Evolutionary conservation across 495 filamentous ascomycete genomes (phyloP).

Genomic region (Parathielavia hyrcaniae): DNA sequence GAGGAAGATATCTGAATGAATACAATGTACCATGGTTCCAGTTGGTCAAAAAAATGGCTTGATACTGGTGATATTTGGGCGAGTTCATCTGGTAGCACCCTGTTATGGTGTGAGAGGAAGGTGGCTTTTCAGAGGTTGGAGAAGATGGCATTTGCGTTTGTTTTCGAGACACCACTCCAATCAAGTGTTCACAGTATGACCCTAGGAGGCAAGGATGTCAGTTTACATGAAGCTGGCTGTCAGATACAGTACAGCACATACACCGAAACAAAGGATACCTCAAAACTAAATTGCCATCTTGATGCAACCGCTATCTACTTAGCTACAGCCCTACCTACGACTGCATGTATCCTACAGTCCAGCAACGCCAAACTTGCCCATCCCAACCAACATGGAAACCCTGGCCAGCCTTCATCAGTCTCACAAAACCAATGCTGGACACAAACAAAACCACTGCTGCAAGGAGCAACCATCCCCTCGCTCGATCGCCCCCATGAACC

Average conservation of each 20-base stretch:
- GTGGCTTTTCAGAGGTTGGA: no score
- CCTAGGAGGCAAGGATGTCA: no score
- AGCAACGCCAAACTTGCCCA: background rate
- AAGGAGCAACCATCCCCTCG: background rate
- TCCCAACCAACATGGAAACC: background rate
- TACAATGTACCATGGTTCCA: no score
- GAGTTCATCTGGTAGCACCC: no score
- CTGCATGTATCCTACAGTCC: constrained; percentile 10
- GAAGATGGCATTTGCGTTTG: no score
- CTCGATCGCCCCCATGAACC: background rate
- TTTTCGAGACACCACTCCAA: no score
- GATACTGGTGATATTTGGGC: no score
- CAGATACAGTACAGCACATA: background rate
- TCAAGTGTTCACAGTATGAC: no score
- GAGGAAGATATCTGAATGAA: no score
- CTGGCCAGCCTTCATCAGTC: background rate
- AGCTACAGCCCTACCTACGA: background rate
- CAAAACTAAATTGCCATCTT: background rate
- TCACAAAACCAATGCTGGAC: background rate
- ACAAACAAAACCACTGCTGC: background rate
- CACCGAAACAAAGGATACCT: background rate
- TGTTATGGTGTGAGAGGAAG: no score
- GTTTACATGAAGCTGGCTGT: no score
- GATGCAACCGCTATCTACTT: constrained; percentile 7
- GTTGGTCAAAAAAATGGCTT: no score